These are phyloP conservation scores for Penicillium simplicissimum DNA, from an alignment of 495 filamentous ascomycete species.

Conservation along the genomic window DNA sequence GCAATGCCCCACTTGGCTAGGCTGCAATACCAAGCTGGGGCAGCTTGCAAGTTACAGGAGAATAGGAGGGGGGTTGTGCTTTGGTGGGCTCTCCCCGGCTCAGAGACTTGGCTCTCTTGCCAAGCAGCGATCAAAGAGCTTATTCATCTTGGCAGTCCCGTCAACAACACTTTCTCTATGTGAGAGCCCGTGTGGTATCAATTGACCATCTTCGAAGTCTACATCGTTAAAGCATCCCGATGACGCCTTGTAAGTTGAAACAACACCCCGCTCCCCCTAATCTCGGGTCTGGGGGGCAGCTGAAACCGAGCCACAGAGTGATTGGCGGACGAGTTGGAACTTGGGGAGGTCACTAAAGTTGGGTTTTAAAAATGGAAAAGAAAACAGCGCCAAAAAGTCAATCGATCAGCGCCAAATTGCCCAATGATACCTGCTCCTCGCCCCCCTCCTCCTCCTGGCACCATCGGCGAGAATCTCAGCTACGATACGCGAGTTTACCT, in stretches of 20 bases:
- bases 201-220: background rate
- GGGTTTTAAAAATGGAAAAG: conserved; percentile 1
- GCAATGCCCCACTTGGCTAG: background rate
- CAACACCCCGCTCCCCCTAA: background rate
- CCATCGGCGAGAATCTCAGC: background rate
- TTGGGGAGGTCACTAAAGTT: background rate
- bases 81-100: no score
- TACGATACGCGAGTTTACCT: no score
- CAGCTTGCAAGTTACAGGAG: no score
- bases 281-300: background rate
- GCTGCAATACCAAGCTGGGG: background rate
- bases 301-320: background rate
- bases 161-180: background rate
- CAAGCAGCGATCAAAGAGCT: conserved; percentile 5
- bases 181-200: no score
- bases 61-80: no score
- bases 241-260: conserved; percentile 2
- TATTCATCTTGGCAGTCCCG: background rate
- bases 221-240: background rate
- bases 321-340: background rate
- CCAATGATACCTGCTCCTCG: conserved; percentile 1
- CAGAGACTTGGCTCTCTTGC: conserved; percentile 1
- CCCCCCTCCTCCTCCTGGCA: background rate
- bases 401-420: background rate
- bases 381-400: background rate